phyloP scores from a whole-genome alignment of 768 basidiomycete species.

The Phlebiopsis gigantea region DNA sequence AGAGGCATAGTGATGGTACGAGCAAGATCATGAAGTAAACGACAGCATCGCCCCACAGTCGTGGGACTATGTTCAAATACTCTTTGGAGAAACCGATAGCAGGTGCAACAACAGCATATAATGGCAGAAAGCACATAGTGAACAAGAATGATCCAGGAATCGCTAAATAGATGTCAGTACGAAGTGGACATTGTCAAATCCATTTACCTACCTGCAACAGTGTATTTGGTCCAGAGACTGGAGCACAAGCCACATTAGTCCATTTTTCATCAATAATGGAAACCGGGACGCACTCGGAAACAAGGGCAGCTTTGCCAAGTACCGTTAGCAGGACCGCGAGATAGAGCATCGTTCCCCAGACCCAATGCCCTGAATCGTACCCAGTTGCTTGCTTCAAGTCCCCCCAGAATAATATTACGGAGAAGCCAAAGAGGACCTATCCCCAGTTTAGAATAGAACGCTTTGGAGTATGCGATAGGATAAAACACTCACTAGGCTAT shows the following conservation, averaged over 20 bases:
- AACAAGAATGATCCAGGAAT: conserved; percentile 97
- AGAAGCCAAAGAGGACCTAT: conserved; percentile 84
- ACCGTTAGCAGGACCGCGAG: conserved; percentile 91
- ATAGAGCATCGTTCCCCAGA: conserved; percentile 98
- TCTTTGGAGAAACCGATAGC: conserved; percentile 84
- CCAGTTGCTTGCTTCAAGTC: conserved; percentile 81
- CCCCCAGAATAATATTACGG: conserved; percentile 88
- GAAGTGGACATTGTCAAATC: neutral
- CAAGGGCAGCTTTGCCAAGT: conserved; percentile 92
- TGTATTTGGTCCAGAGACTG: conserved; percentile 99
- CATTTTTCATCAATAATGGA: neutral
- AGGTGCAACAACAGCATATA: conserved; percentile 87
- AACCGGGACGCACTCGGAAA: conserved; percentile 80
- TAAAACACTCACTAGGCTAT: conserved; percentile 63
- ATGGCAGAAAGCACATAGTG: conserved; percentile 91
- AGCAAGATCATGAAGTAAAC: conserved; percentile 89
- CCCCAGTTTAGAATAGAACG: neutral
- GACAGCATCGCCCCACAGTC: conserved; percentile 81
- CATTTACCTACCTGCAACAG: conserved; percentile 69
- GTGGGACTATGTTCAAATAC: conserved; percentile 84
- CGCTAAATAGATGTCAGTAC: conserved; percentile 37
- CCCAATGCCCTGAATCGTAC: conserved; percentile 91
- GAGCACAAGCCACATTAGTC: conserved; percentile 4
- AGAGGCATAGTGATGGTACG: conserved; percentile 79
- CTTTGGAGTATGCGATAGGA: neutral